Base-by-base conservation (phyloP, 2,329 filamentous ascomycete genomes). In the Periconia sp. region DNA sequence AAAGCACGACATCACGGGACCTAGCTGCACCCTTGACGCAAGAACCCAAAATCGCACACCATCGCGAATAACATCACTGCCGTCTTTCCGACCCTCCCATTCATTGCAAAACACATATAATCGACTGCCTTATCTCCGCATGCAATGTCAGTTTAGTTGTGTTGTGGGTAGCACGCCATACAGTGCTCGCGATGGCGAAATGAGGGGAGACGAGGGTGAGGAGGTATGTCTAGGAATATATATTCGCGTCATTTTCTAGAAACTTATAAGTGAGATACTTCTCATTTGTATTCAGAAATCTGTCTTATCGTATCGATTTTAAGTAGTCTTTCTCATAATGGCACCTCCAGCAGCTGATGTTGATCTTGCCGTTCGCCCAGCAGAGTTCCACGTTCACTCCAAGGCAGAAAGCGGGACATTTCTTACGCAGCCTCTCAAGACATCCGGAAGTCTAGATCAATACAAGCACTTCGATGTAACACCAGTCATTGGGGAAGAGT, bases 401-500 rank as follows among this genome's bases (percentile, higher is more conserved):
- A 40, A 33, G 11, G 7, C 7, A 8, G 21, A 40, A 18, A 40
- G 37, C 23, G 31, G 16, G 29, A 22, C 31, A 3, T 21, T 18
- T 5, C 4, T 34, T 3, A 22, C 16, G 17, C 30, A 50, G 33
- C 65, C 65, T 5, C 42, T 78, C 15, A 61, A 72, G 43, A 59
- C 65, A 5, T 65, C 50, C 13, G 75, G 74, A 11, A 52, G 58
- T 1, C 59, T 79, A 0, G 70, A 78, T 18, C 40, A 66, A 9
- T 77, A 71, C 44, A 64, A 76, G 11, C 71, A 61, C 5, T 74
- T 77, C 32, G 74, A 78, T 39, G 66, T 77, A 1, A 79, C 76
- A 5, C 74, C 75, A 4, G 60, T 71, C 18, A 78, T 79, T 44
- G 77, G 77, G 8, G 64, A 65, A 6, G 76, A 79, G 50, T 79